Base-by-base conservation (phyloP, 2,329 filamentous ascomycete species). In the Ceratocystis cacaofunesta region DNA sequence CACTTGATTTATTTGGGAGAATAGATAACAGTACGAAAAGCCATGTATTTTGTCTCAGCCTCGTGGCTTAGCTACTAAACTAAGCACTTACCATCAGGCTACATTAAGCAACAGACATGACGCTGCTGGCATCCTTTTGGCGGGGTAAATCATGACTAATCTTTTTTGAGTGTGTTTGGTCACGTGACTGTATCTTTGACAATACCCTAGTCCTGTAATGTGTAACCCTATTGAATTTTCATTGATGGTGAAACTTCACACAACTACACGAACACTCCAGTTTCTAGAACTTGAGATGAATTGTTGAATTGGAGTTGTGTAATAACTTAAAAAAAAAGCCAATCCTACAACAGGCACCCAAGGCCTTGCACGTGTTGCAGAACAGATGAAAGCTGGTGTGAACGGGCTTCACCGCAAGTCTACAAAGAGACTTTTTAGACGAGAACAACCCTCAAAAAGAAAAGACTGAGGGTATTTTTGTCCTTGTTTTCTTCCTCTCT, bases 401-500 rank as follows among this genome's bases (percentile, higher is more conserved):
- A 10, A 62, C 22, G 32, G 61, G 61, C 61, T 22, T 62, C 61
- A 62, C 61, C 61, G 61, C 61, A 62, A 50, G 12, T 62, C 36
- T 41, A 5, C 36, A 41, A 41, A 41, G 36, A 5, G 36, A 12
- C 10, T 41, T 12, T 12, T 41, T 3, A 1, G 3, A 15, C 10
- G 36, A 15, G 12, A 15, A 15, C 36, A 4, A 1, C 3, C 15
- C 36, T 41, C 36, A 41, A 15, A 41, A 41, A 12, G 3, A 41
- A 3, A 15, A 41, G 36, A 41, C 12, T 15, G 36, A 41, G 36
- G 36, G 36, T 5, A 41, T 41, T 41, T 41, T 41, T 41, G 32
- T 36, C 32, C 10, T 1, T 36, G 32, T 12, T 3, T 36, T 36
- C 32, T 36, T 15, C 12, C 36, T 12, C 36, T 41, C 36, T 41